Percentiles rank a stretch among this genome's conserved stretches.
These are phyloP conservation scores for Candida arabinofermentans DNA, from an alignment of 805 yeast species.

Conservation along the genomic window DNA sequence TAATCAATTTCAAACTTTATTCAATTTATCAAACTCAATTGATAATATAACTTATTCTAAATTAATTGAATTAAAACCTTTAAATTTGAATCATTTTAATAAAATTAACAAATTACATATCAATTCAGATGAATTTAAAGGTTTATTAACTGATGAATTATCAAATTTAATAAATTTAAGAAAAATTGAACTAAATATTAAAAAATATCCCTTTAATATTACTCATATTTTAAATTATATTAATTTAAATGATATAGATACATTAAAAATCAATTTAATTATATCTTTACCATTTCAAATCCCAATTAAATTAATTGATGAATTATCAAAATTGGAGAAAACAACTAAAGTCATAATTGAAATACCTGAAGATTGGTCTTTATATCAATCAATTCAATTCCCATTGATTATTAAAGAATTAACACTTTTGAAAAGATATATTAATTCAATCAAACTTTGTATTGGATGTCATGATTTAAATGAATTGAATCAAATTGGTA, in stretches of 20 bases:
- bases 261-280: background rate
- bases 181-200: background rate
- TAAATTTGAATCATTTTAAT: background rate
- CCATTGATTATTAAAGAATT: background rate
- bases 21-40: background rate
- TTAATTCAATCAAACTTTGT: conserved; percentile 1
- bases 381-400: background rate
- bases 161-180: background rate
- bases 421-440: background rate
- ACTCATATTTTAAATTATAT: background rate
- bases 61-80: background rate
- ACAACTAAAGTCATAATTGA: background rate
- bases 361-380: conserved; percentile 6
- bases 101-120: background rate
- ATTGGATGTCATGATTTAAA: background rate
- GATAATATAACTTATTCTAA: background rate
- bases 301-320: background rate
- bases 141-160: background rate
- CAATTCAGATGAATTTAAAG: background rate
- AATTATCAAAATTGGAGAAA: background rate
- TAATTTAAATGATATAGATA: background rate
- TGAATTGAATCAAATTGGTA: background rate
- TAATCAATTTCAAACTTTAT: background rate
- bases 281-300: background rate
- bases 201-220: conserved; percentile 1